phyloP scores from a whole-genome alignment of 495 filamentous ascomycete genomes.

The Pseudotulostoma volvatum region DNA sequence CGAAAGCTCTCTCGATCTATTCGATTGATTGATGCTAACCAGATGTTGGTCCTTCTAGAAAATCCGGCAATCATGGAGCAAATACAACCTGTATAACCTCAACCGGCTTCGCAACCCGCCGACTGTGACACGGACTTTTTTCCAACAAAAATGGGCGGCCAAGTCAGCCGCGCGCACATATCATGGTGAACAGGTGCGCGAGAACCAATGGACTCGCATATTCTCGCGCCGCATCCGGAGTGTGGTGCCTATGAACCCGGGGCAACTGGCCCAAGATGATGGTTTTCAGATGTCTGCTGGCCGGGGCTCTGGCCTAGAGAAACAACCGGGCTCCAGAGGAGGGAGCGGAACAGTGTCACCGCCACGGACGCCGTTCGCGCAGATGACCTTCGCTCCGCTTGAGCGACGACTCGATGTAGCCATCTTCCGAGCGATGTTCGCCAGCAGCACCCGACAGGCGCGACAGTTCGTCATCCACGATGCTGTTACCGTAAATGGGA shows the following conservation, averaged over 20 bases:
- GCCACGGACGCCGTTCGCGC: constrained; percentile 59
- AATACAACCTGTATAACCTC: constrained; percentile 91
- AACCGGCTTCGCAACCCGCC: constrained; percentile 27
- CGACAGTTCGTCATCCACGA: constrained; percentile 89
- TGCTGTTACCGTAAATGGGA: constrained; percentile 85
- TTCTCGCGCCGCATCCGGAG: constrained; percentile 62
- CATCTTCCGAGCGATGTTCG: constrained; percentile 82
- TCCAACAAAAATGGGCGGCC: constrained; percentile 94
- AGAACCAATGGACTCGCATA: constrained; percentile 82
- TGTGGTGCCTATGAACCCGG: constrained; percentile 69
- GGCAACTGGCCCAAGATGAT: constrained; percentile 57
- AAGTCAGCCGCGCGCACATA: constrained; percentile 72
- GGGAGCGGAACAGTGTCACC: constrained; percentile 3
- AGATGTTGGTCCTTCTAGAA: constrained; percentile 35
- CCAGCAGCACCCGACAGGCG: constrained; percentile 85
- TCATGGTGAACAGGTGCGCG: constrained; percentile 85
- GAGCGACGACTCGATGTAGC: constrained; percentile 85
- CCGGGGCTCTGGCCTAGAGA: constrained; percentile 54
- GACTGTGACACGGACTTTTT: constrained; percentile 46
- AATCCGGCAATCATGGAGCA: constrained; percentile 93
- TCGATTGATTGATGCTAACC: not conserved
- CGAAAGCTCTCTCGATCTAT: too few relatives aligned
- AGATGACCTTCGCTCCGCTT: constrained; percentile 81
- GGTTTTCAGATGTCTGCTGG: constrained; percentile 69
- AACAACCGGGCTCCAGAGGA: constrained; percentile 3